Base-by-base conservation (phyloP, 805 yeast species). In the Candida hispaniensis region DNA sequence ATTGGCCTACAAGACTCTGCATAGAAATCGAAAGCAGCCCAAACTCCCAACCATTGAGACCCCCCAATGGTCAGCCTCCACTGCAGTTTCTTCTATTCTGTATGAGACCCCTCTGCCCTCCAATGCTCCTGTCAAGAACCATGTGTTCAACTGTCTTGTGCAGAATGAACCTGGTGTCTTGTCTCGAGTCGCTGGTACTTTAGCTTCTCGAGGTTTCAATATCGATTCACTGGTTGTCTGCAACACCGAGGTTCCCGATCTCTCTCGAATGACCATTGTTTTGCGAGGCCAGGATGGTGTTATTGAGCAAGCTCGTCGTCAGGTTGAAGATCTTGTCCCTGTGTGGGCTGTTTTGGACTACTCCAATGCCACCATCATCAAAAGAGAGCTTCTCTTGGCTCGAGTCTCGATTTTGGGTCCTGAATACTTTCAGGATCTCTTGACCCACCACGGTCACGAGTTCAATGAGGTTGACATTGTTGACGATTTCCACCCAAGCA, bases 101-200 rank as follows among this genome's bases (percentile, higher is more conserved):
- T 88, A 86, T 61, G 97, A 91, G 57, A 82, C 94, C 71, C 98
- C 71, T 32, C 47, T 61, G 12, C 68, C 66, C 9, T 52, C 60
- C 13, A 55, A 41, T 27, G 72, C 77, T 22, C 81, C 85, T 25
- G 66, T 69, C 47, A 76, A 79, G 47, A 80, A 80, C 51, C 98
- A 91, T 50, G 93, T 91, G 27, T 68, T 91, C 56, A 91, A 88
- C 69, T 91, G 98, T 64, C 69, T 91, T 54, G 98, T 91, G 11
- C 97, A 91, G 62, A 88, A 91, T 59, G 98, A 91, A 62, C 97
- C 98, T 6, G 98, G 98, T 68, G 98, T 91, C 28, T 66, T 91
- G 50, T 78, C 94, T 20, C 73, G 88, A 38, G 81, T 91, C 26
- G 79, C 96, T 5, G 95, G 96, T 38, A 85, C 94, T 36, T 69